Percentiles rank a stretch among this genome's conserved stretches.
phyloP scores from a whole-genome alignment of 2,329 filamentous ascomycete species.

The Aspergillus tamarii region DNA sequence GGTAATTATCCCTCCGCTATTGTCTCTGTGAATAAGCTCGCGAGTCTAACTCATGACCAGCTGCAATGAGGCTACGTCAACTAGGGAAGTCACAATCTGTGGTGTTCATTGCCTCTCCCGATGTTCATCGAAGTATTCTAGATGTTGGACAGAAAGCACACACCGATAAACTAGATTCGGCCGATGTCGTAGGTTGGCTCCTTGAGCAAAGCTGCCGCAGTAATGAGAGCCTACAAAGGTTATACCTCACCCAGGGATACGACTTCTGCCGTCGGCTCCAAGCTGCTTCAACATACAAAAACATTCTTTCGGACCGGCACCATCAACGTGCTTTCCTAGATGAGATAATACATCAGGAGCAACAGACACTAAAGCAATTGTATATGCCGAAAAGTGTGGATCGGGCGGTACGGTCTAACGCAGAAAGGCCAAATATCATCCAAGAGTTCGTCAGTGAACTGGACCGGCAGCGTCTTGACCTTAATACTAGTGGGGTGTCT shows the following conservation, averaged over 20 bases:
- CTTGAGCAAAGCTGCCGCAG: slow-evolving; percentile 64
- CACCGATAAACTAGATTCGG: slow-evolving; percentile 44
- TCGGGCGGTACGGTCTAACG: not conserved
- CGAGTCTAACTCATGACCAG: slow-evolving; percentile 36
- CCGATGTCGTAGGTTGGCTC: slow-evolving; percentile 63
- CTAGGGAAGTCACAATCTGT: slow-evolving; percentile 61
- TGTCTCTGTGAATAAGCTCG: not conserved
- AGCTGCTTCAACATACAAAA: slow-evolving; percentile 47
- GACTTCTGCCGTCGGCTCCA: slow-evolving; percentile 64
- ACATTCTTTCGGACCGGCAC: slow-evolving; percentile 41
- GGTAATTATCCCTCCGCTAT: slow-evolving; percentile 38
- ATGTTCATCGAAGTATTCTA: slow-evolving; percentile 64
- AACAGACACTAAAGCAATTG: slow-evolving; percentile 60
- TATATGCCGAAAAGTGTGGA: slow-evolving; percentile 49
- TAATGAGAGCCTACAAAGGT: slow-evolving; percentile 61
- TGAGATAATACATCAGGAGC: slow-evolving; percentile 56
- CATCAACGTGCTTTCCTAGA: slow-evolving; percentile 48
- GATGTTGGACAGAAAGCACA: slow-evolving; percentile 45
- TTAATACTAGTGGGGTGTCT: slow-evolving; percentile 46
- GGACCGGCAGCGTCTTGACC: slow-evolving; percentile 31
- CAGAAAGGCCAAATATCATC: not conserved
- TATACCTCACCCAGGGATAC: slow-evolving; percentile 63
- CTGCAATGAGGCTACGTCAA: slow-evolving; percentile 68
- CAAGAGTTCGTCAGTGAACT: not conserved
- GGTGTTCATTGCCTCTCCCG: slow-evolving; percentile 58